A percentile compares a stretch with the other conserved stretches of the same genome.
phyloP scores from a whole-genome alignment of 2,329 filamentous ascomycete species.

The Phaeomoniella chlamydospora region DNA sequence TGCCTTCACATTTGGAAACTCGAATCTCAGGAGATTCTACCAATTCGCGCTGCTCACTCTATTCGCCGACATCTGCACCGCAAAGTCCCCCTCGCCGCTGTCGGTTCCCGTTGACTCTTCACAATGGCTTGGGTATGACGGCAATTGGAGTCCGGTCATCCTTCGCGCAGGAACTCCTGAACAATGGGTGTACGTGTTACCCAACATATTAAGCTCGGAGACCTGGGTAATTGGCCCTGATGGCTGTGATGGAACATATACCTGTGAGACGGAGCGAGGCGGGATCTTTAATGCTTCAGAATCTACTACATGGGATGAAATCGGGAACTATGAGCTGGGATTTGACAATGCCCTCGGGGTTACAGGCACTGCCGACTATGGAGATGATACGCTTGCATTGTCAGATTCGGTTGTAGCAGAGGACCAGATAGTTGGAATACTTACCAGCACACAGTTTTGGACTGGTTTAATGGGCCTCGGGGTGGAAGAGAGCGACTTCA shows the following conservation, averaged over 20 bases:
- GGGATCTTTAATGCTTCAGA: conserved; percentile 16
- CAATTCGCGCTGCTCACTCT: background rate
- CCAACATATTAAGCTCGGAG: conserved; percentile 15
- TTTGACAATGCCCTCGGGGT: conserved; percentile 9
- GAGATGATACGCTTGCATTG: conserved; percentile 18
- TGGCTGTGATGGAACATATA: conserved; percentile 14
- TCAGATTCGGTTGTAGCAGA: conserved; percentile 11
- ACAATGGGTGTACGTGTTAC: conserved; percentile 16
- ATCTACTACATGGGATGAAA: conserved; percentile 17
- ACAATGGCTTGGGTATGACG: conserved; percentile 13
- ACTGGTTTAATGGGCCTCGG: conserved; percentile 18
- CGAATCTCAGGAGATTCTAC: too few species aligned
- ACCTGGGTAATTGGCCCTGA: conserved; percentile 15
- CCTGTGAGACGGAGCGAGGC: conserved; percentile 14
- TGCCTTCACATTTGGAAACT: too few species aligned
- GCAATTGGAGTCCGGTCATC: conserved; percentile 13
- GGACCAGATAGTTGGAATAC: conserved; percentile 17
- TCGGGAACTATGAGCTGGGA: conserved; percentile 14
- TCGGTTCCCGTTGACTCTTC: background rate
- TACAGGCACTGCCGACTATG: conserved; percentile 17
- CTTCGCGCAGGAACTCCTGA: conserved; percentile 15
- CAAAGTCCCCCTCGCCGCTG: background rate
- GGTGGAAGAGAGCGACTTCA: conserved; percentile 14
- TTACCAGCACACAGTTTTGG: conserved; percentile 17
- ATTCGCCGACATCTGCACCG: background rate